phyloP scores from a whole-genome alignment of 768 basidiomycete species.

The Hypholoma fasciculare region DNA sequence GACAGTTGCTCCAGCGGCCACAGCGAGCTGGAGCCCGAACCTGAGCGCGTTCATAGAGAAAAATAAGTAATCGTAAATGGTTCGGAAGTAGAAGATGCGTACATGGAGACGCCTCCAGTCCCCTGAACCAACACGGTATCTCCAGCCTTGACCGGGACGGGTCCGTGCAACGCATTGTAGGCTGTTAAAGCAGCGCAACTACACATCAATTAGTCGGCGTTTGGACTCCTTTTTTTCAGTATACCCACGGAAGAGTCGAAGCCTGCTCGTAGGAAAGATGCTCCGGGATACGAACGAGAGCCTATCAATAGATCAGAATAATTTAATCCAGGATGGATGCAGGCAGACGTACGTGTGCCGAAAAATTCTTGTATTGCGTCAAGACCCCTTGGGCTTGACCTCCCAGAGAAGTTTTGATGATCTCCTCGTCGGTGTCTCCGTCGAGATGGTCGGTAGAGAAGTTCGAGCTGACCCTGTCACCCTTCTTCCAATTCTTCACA shows the following conservation, averaged over 20 bases:
- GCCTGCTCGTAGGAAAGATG: constrained; percentile 65
- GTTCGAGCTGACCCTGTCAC: constrained; percentile 60
- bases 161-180: constrained; percentile 57
- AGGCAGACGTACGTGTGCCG: constrained; percentile 31
- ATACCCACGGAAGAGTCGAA: constrained; percentile 57
- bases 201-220: neutral
- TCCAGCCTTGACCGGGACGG: constrained; percentile 52
- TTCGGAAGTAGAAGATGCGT: neutral
- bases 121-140: constrained; percentile 62
- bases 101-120: constrained; percentile 61
- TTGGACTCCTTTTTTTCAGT: neutral
- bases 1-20: constrained; percentile 61
- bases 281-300: constrained; percentile 50
- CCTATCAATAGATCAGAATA: constrained; percentile 22
- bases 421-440: constrained; percentile 38
- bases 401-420: constrained; percentile 39
- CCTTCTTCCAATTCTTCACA: constrained; percentile 48
- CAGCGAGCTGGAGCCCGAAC: constrained; percentile 60
- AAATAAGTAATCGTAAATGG: too few species aligned
- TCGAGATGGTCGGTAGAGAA: constrained; percentile 48
- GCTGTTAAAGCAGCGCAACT: constrained; percentile 65
- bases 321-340: neutral
- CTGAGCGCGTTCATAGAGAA: constrained; percentile 21
- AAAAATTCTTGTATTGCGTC: constrained; percentile 51
- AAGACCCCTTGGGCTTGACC: constrained; percentile 51